Evolutionary conservation across 306 rosid genomes (phyloP).

Genomic region (Trifolium dubium): DNA sequence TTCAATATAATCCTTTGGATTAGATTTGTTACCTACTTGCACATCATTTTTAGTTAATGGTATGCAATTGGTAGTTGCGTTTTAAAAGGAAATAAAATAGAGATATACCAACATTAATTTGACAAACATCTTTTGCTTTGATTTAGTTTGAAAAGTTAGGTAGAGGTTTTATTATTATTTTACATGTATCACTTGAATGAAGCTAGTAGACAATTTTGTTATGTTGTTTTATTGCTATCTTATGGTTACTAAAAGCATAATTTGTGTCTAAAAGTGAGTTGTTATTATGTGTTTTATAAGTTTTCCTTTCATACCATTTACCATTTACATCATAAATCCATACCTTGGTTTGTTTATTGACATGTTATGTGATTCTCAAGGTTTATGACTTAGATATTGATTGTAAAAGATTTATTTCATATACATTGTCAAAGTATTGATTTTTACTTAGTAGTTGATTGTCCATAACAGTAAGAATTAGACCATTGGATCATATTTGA

Average conservation of each 20-base stretch:
- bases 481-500: background rate
- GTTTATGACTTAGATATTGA: background rate
- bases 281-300: too few species aligned
- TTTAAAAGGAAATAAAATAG: slow-evolving; percentile 10
- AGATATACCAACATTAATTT: slow-evolving; percentile 3
- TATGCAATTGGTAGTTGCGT: slow-evolving; percentile 14
- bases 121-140: slow-evolving; percentile 34
- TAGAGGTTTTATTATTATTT: slow-evolving; percentile 11
- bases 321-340: too few species aligned
- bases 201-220: slow-evolving; percentile 15
- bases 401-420: background rate
- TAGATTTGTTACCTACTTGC: slow-evolving; percentile 20
- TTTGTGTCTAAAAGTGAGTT: background rate
- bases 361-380: background rate
- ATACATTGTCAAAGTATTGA: background rate
- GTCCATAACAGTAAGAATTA: background rate
- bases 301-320: too few species aligned
- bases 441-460: background rate
- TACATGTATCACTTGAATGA: slow-evolving; percentile 3
- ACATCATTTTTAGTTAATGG: slow-evolving; percentile 7
- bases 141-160: slow-evolving; percentile 19
- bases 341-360: too few species aligned
- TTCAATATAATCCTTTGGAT: slow-evolving; percentile 23
- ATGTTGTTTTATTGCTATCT: background rate
- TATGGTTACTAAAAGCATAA: slow-evolving; percentile 1